Evolutionary conservation across 768 basidiomycete species (phyloP), one percentile per base, ranked within the genome.

Genomic region (Gymnopilus dilepis): DNA sequence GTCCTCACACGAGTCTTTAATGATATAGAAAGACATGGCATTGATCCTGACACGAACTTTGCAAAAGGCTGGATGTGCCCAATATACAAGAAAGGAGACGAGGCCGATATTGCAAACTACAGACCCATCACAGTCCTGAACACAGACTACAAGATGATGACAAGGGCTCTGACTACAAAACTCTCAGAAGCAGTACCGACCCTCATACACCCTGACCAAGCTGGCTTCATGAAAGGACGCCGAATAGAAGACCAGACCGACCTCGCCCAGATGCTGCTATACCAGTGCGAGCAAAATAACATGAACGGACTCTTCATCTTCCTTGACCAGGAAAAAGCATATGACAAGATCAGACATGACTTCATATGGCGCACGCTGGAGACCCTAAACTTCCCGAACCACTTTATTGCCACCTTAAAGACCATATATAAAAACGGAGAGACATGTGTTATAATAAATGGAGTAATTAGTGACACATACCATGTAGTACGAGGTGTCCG

Each of bases 81-180:
- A 0, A 56, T 83, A 0, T 82, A 78, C 54, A 84, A 84, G 33
- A 82, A 77, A 70, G 76, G 73, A 8, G 76, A 78, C 8, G 42
- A 34, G 2, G 59, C 47, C 0, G 60, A 74, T 1, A 77, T 79
- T 2, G 68, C 33, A 7, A 80, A 78, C 60, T 80, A 81, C 53
- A 2, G 75, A 1, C 79, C 78, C 0, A 78, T 82, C 0, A 78
- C 75, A 0, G 64, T 80, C 0, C 68, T 77, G 1, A 78, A 78
- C 65, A 53, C 71, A 3, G 76, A 78, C 64, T 78, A 78, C 26
- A 78, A 37, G 7, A 37, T 37, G 15, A 37, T 37, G 34, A 37
- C 34, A 37, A 37, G 34, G 34, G 34, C 34, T 0, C 65, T 78
- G 0, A 59, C 75, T 0, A 61, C 43, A 2, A 57, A 60, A 34